These are phyloP conservation scores for Wickerhamomyces subpelliculosus DNA, from an alignment of 805 yeast species.

Conservation along the genomic window DNA sequence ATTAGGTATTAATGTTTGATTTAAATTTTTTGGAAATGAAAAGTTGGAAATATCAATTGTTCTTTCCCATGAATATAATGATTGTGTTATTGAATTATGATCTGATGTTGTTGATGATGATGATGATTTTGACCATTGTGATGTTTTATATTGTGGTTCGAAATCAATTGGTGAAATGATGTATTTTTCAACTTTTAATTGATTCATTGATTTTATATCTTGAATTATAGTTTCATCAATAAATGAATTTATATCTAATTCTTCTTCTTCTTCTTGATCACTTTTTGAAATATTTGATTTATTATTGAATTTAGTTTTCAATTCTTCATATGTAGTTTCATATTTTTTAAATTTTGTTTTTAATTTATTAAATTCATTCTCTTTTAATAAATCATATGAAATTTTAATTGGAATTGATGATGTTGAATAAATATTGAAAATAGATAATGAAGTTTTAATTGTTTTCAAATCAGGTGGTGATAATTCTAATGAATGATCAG, in stretches of 20 bases:
- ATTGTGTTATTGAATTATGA: no score
- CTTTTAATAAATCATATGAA: constrained; percentile 24
- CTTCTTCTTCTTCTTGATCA: no score
- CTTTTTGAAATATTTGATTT: no score
- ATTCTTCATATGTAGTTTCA: no score
- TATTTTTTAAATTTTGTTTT: constrained; percentile 17
- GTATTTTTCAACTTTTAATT: constrained; percentile 9
- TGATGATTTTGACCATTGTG: constrained; percentile 19
- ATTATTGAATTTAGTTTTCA: no score
- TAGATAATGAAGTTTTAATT: constrained; percentile 24
- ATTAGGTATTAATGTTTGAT: constrained; percentile 48
- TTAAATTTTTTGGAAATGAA: constrained; percentile 33
- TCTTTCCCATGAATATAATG: no score
- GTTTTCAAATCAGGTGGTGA: constrained; percentile 25
- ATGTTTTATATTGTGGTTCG: constrained; percentile 2
- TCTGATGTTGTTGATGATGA: no score
- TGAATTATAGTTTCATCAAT: constrained; percentile 7
- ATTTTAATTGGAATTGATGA: constrained; percentile 35
- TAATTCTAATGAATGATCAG: constrained; percentile 18
- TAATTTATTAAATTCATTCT: constrained; percentile 17
- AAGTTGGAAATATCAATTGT: no score
- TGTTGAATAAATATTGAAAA: constrained; percentile 27
- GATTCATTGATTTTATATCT: constrained; percentile 17
- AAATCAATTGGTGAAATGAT: constrained; percentile 1
- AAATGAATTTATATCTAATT: constrained; percentile 4